Percentiles rank a stretch among this genome's conserved stretches.
Conservation (phyloP, 306 rosid genomes). For the Corylus americana region DNA sequence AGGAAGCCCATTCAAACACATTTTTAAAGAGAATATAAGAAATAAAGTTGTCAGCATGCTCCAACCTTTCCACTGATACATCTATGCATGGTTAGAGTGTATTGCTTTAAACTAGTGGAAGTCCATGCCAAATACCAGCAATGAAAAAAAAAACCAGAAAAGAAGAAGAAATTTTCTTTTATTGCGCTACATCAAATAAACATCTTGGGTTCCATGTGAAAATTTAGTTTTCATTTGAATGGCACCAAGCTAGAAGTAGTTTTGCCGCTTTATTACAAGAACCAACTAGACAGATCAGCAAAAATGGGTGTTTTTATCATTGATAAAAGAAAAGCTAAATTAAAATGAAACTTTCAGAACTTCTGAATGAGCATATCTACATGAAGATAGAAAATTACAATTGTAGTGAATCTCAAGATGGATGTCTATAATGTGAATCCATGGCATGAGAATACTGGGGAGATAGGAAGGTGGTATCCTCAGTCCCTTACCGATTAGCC, state of each 20-base stretch:
- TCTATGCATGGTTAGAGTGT: not conserved
- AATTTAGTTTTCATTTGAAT: not conserved
- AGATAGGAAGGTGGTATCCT: not conserved
- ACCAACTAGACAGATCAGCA: not conserved
- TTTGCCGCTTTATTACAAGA: not conserved
- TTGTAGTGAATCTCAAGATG: not conserved
- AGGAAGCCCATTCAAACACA: conserved; percentile 3
- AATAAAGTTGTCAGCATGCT: not conserved
- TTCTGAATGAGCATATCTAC: not conserved
- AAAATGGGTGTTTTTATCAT: not conserved
- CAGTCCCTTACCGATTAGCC: not conserved
- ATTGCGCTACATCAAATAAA: not conserved
- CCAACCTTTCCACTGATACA: not conserved
- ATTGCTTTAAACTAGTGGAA: not conserved
- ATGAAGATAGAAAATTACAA: not conserved
- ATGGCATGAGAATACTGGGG: not conserved
- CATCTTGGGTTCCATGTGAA: not conserved
- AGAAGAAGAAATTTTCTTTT: not conserved
- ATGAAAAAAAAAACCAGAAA: not conserved
- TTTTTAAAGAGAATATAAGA: not conserved
- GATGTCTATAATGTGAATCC: not conserved
- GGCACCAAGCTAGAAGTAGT: not conserved
- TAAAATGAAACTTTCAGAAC: not conserved
- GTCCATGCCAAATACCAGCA: not conserved
- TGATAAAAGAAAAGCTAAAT: not conserved